Conservation (phyloP, 345 rosid genomes). For the Hibiscus syriacus region DNA sequence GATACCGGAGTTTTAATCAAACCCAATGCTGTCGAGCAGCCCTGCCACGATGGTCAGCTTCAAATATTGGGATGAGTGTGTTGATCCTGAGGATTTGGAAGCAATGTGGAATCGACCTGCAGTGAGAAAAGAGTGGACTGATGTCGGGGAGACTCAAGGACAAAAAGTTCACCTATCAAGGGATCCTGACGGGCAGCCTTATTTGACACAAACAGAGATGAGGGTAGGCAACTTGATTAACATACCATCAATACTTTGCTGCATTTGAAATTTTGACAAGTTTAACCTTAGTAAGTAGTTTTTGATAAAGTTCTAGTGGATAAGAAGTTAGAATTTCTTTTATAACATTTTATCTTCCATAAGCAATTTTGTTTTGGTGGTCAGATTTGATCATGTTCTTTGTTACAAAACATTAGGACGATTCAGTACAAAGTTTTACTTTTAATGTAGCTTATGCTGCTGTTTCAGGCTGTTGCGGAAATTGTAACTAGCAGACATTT, state of each 20-base stretch:
- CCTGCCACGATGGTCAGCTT: constrained; percentile 58
- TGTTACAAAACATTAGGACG: not conserved
- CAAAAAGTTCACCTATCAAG: constrained; percentile 82
- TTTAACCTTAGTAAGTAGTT: not conserved
- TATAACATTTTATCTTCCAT: not conserved
- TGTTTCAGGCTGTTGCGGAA: constrained; percentile 83
- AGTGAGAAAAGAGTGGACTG: constrained; percentile 76
- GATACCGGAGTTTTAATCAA: not conserved
- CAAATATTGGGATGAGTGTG: constrained; percentile 85
- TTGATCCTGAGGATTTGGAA: constrained; percentile 54
- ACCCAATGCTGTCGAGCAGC: not conserved
- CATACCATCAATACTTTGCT: not conserved
- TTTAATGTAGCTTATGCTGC: constrained; percentile 1
- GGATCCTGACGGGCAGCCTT: constrained; percentile 92
- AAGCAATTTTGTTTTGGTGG: not conserved
- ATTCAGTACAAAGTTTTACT: not conserved
- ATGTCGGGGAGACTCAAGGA: constrained; percentile 74
- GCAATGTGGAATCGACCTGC: constrained; percentile 81
- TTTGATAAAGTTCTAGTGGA: not conserved
- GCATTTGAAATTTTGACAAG: not conserved
- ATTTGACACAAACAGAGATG: constrained; percentile 88
- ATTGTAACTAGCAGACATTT: constrained; percentile 67
- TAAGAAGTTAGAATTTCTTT: not conserved
- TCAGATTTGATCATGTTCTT: not conserved
- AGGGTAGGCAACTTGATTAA: constrained; percentile 32